Evolutionary conservation across 805 yeast genomes (phyloP).

Genomic region (Cyberlindnera samutprakarnensis): DNA sequence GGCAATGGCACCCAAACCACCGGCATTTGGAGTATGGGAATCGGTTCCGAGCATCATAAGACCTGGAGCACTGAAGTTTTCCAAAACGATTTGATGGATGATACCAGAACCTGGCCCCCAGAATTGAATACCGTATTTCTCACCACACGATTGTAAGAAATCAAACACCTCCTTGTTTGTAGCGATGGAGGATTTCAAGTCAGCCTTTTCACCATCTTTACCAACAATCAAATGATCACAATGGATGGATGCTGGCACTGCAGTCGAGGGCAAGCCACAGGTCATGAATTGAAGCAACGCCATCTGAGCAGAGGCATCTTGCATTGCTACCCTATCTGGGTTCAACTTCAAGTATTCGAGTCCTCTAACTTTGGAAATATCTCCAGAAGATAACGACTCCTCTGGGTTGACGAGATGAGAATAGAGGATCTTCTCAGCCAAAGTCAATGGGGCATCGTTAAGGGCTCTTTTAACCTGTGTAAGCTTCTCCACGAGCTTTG

Average conservation of each 20-base stretch:
- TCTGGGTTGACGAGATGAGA: slow-evolving; percentile 89
- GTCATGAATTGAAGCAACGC: slow-evolving; percentile 98
- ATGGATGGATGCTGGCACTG: slow-evolving; percentile 93
- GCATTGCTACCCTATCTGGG: slow-evolving; percentile 99
- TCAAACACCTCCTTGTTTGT: slow-evolving; percentile 94
- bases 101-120: slow-evolving; percentile 99
- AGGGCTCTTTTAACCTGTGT: slow-evolving; percentile 56
- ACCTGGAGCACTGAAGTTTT: slow-evolving; percentile 96
- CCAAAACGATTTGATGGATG: slow-evolving; percentile 95
- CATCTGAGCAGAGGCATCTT: slow-evolving; percentile 99
- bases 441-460: slow-evolving; percentile 69
- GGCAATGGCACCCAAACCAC: slow-evolving; percentile 97
- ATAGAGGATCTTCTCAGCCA: slow-evolving; percentile 91
- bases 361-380: slow-evolving; percentile 63
- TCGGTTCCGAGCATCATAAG: slow-evolving; percentile 96
- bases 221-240: slow-evolving; percentile 99
- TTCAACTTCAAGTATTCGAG: slow-evolving; percentile 81
- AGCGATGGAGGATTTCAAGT: slow-evolving; percentile 71
- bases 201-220: slow-evolving; percentile 82
- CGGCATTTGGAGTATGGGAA: slow-evolving; percentile 98
- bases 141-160: slow-evolving; percentile 87
- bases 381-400: slow-evolving; percentile 56
- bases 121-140: slow-evolving; percentile 92
- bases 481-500: slow-evolving; percentile 60
- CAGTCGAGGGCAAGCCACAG: slow-evolving; percentile 79